Conservation (phyloP, 2,329 filamentous ascomycete genomes). For the Colletotrichum shisoi region DNA sequence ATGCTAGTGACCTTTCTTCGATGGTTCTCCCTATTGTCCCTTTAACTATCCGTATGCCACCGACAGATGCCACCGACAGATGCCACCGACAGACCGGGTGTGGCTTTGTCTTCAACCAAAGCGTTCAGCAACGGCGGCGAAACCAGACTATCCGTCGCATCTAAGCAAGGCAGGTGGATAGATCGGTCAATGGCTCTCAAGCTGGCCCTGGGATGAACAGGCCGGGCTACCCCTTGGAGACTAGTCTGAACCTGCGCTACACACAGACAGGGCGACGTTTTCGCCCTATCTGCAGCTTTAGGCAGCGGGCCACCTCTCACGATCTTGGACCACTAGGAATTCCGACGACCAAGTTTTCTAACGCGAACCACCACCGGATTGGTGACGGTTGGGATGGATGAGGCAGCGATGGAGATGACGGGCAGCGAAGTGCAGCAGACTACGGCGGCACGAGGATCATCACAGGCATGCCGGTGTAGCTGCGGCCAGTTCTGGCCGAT, state of each 20-base stretch:
- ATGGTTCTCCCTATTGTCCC: constrained; percentile 3
- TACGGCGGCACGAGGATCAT: constrained; percentile 33
- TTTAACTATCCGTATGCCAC: constrained; percentile 13
- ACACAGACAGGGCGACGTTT: constrained; percentile 32
- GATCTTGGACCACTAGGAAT: constrained; percentile 11
- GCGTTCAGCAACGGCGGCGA: constrained; percentile 22
- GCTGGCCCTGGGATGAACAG: constrained; percentile 18
- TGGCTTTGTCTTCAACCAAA: constrained; percentile 23
- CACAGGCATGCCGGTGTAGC: constrained; percentile 36
- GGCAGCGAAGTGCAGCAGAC: constrained; percentile 25
- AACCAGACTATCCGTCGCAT: constrained; percentile 20
- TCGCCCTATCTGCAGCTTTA: constrained; percentile 26
- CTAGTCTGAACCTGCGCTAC: constrained; percentile 25
- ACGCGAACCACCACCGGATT: constrained; percentile 9
- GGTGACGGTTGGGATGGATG: constrained; percentile 2
- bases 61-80: constrained; percentile 11
- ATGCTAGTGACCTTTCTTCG: constrained; percentile 17
- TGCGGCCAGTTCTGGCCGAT: constrained; percentile 32
- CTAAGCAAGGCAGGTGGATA: constrained; percentile 19
- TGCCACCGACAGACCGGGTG: constrained; percentile 9
- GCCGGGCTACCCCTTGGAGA: constrained; percentile 36
- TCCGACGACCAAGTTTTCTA: constrained; percentile 21
- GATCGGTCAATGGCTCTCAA: constrained; percentile 23
- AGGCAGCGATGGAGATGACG: constrained; percentile 1
- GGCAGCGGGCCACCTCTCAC: constrained; percentile 29